phyloP scores from a whole-genome alignment of 2,329 filamentous ascomycete species.

The Cladosporium sp. region DNA sequence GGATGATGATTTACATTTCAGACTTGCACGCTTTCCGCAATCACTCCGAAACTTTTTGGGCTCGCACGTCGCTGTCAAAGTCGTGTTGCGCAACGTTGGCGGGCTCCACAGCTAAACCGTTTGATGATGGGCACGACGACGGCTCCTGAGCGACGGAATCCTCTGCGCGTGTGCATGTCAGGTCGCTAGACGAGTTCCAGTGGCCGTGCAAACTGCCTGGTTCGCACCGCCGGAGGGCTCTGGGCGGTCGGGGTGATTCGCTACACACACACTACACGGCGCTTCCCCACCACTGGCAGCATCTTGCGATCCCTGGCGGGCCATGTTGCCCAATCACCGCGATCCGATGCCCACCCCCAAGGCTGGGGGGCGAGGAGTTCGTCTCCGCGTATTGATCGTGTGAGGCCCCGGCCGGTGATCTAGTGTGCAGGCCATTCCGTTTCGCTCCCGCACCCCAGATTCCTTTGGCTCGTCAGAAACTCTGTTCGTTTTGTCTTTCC shows the following conservation, averaged over 20 bases:
- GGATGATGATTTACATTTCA: too few relatives aligned
- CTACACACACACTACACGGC: not conserved
- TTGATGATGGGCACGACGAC: too few relatives aligned
- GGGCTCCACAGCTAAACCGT: too few relatives aligned
- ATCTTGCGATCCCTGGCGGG: slow-evolving; percentile 15
- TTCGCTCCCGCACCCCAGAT: slow-evolving; percentile 16
- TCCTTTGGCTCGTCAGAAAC: slow-evolving; percentile 13
- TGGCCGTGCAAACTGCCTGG: not conserved
- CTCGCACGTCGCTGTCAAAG: too few relatives aligned
- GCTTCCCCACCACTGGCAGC: slow-evolving; percentile 16
- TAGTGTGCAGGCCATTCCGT: slow-evolving; percentile 13
- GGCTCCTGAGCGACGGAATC: too few relatives aligned
- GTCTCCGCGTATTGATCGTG: slow-evolving; percentile 26
- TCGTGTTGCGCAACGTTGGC: too few relatives aligned
- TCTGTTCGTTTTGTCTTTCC: not conserved
- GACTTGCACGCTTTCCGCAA: slow-evolving; percentile 5
- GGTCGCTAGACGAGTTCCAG: not conserved
- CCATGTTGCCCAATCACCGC: slow-evolving; percentile 16
- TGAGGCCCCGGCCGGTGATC: slow-evolving; percentile 17
- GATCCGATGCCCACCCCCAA: slow-evolving; percentile 14
- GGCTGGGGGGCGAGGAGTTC: slow-evolving; percentile 8
- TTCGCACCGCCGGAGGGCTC: slow-evolving; percentile 4
- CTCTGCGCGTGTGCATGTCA: too few relatives aligned
- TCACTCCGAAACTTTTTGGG: not conserved
- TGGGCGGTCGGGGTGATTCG: not conserved